Evolutionary conservation across 1,139 yeast species (phyloP).

Genomic region (Zygosaccharomyces sapae): DNA sequence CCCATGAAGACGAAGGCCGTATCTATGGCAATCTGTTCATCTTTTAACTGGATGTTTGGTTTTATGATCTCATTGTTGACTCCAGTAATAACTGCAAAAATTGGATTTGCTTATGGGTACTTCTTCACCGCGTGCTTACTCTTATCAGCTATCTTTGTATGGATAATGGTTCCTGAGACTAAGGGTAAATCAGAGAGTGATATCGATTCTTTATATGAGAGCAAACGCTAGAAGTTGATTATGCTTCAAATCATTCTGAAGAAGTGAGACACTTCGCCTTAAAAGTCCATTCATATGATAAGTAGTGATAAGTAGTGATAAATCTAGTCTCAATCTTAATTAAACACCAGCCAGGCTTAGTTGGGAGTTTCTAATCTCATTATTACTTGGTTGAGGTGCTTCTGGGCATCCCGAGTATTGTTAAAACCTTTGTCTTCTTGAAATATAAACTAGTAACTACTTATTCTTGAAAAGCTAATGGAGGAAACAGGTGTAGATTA

Average conservation of each 20-base stretch:
- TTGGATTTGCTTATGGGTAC: slow-evolving; percentile 60
- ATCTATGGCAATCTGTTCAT: slow-evolving; percentile 71
- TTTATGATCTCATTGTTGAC: slow-evolving; percentile 70
- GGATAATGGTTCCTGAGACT: slow-evolving; percentile 64
- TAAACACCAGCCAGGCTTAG: not conserved
- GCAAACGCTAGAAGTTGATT: not conserved
- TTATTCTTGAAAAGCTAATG: not conserved
- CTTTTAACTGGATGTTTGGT: slow-evolving; percentile 72
- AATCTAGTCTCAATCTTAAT: not conserved
- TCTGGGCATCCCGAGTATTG: not conserved
- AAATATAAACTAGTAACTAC: not conserved
- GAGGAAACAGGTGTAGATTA: not conserved
- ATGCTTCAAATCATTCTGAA: not conserved
- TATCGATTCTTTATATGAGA: slow-evolving; percentile 41
- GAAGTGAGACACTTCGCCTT: not conserved
- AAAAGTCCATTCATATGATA: not conserved
- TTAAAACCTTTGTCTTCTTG: not conserved
- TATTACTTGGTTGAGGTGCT: not conserved
- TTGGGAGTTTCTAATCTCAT: not conserved
- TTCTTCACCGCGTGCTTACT: slow-evolving; percentile 65
- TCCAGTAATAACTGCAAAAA: slow-evolving; percentile 54
- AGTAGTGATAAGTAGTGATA: not conserved
- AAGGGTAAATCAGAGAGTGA: slow-evolving; percentile 66
- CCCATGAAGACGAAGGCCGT: slow-evolving; percentile 72
- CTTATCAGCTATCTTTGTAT: slow-evolving; percentile 54